Conservation (phyloP, 2,329 filamentous ascomycete genomes). For the Rosellinia necatrix region DNA sequence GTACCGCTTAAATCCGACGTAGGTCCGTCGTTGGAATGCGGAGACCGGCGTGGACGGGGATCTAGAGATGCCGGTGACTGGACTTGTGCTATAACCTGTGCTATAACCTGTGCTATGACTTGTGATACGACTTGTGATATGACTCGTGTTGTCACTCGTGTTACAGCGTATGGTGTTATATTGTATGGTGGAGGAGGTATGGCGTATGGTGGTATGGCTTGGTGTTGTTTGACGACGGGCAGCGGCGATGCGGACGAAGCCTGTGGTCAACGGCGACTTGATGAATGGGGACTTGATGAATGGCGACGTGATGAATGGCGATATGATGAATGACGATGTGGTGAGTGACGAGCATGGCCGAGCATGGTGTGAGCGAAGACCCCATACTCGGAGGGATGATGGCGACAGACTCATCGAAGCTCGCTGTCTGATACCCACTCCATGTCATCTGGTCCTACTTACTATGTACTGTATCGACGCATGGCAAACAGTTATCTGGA, state of each 20-base stretch:
- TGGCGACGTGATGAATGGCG: constrained; percentile 10
- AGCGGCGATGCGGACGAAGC: neutral
- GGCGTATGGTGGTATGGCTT: constrained; percentile 17
- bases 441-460: constrained; percentile 14
- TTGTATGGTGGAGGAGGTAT: too few relatives aligned
- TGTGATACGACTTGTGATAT: too few relatives aligned
- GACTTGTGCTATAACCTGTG: too few relatives aligned
- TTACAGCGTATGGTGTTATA: too few relatives aligned
- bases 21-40: constrained; percentile 5
- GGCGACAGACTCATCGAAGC: constrained; percentile 35
- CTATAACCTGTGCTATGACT: too few relatives aligned
- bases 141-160: too few relatives aligned
- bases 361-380: constrained; percentile 32
- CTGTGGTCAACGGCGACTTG: too few relatives aligned
- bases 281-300: too few relatives aligned
- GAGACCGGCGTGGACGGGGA: constrained; percentile 1
- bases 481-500: neutral
- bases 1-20: constrained; percentile 27
- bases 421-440: constrained; percentile 20
- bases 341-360: constrained; percentile 18
- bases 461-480: neutral
- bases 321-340: constrained; percentile 6
- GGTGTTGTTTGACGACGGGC: neutral
- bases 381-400: constrained; percentile 38
- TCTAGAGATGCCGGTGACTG: neutral